These are phyloP conservation scores for Eimeria sp. DNA, from an alignment of 169 alveolate genomes.

Conservation along the genomic window DNA sequence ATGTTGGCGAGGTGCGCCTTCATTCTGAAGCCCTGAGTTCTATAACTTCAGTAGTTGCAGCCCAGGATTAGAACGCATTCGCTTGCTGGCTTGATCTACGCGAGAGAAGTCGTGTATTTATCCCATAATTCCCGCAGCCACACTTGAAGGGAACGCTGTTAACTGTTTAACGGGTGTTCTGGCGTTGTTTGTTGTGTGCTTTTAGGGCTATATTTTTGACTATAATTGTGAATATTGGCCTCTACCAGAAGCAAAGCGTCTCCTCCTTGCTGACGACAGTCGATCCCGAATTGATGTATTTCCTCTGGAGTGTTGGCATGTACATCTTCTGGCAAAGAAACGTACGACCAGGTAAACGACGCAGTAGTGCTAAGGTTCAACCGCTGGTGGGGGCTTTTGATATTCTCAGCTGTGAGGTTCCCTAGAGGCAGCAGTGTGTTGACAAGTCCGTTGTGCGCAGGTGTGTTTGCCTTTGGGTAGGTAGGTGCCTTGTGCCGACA, in stretches of 20 bases:
- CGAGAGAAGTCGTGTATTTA: neutral
- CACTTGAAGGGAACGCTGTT: neutral
- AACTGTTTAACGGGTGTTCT: neutral
- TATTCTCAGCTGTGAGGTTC: neutral
- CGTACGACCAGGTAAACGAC: constrained; percentile 8
- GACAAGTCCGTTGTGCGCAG: neutral
- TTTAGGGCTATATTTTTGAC: constrained; percentile 38
- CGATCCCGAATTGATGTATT: constrained; percentile 75
- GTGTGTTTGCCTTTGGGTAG: neutral
- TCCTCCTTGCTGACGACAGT: constrained; percentile 66
- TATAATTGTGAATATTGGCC: constrained; percentile 36
- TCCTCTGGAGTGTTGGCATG: constrained; percentile 77
- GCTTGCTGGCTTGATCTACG: neutral
- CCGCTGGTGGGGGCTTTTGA: neutral
- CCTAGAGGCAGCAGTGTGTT: neutral
- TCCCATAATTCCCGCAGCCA: neutral
- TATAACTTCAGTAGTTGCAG: neutral
- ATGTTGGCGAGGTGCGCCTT: constrained; percentile 52
- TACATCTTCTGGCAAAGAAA: constrained; percentile 64
- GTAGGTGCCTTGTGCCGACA: neutral
- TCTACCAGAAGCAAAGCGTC: constrained; percentile 37
- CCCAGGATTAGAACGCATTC: neutral
- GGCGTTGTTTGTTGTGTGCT: neutral
- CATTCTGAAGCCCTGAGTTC: neutral
- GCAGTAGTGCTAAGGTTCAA: neutral